phyloP scores from a whole-genome alignment of 2,329 filamentous ascomycete species.

The Fusarium guadeloupense region DNA sequence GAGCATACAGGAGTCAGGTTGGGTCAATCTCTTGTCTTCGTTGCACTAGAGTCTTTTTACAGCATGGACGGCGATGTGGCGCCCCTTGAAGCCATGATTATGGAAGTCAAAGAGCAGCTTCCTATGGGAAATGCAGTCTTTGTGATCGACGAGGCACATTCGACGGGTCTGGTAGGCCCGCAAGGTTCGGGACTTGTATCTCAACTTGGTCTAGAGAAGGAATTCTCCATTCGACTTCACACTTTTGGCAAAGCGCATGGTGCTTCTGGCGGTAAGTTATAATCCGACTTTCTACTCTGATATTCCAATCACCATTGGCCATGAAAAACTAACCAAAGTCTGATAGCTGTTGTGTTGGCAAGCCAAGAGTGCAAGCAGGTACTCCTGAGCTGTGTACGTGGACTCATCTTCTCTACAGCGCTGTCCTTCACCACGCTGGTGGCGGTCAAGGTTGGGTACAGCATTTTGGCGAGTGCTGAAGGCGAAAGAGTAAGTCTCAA shows the following conservation, averaged over 20 bases:
- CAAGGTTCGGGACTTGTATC: neutral
- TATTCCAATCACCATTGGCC: accelerated
- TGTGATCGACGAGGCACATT: slow-evolving; percentile 1
- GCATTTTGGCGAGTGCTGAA: neutral
- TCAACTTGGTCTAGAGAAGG: neutral
- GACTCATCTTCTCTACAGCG: slow-evolving; percentile 1
- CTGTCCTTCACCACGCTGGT: neutral
- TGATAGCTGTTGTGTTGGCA: neutral
- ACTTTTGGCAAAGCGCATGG: slow-evolving; percentile 11
- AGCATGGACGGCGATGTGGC: slow-evolving; percentile 1
- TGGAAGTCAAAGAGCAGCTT: neutral
- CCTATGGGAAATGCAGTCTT: neutral
- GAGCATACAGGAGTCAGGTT: neutral
- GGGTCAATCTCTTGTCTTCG: neutral
- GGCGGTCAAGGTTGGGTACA: neutral
- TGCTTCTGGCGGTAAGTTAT: neutral
- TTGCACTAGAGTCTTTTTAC: neutral
- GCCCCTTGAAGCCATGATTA: neutral
- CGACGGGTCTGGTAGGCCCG: neutral
- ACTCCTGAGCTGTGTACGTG: neutral
- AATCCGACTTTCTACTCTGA: neutral
- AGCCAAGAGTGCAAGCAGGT: neutral
- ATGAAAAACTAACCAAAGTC: neutral
- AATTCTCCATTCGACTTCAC: neutral
- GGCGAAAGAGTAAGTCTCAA: neutral